Base-by-base conservation (phyloP, 345 rosid species). In the Psidium guajava region DNA sequence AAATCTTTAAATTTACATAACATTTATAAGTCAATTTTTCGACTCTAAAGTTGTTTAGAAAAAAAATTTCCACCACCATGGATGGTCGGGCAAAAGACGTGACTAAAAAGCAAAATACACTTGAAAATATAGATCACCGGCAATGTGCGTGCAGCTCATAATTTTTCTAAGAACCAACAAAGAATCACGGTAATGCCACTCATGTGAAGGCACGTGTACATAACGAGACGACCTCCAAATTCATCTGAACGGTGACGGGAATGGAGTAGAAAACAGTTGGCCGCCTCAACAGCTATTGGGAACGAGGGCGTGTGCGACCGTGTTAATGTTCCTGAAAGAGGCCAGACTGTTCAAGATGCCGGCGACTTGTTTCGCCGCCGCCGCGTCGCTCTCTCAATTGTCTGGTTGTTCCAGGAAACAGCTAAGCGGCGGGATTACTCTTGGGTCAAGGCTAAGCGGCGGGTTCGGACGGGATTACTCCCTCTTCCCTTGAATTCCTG, bases 321-420 rank as follows among this genome's bases (percentile, higher is more conserved):
- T 11, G 53, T 51, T 12, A 3, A 51, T 47, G 57, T 21, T 54
- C 11, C 57, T 21, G 57, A 54, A 20, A 54, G 57, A 54, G 25
- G 57, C 11, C 9, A 54, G 57, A 54, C 25, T 21, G 25, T 54
- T 54, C 57, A 54, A 54, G 57, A 54, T 8, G 75, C 44, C 40
- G 75, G 75, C 32, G 44, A 1, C 75, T 32, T 32, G 75, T 8
- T 64, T 83, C 85, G 95, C 99, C 4, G 9, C 90, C 51, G 90
- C 89, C 36, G n/a, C n/a, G n/a, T 96, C 49, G 95, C 98, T 24
- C 87, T 91, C 83, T 91, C 93, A 0, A 36, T 90, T 44, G 94
- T 94, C 42, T 90, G 88, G 49, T 56, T 91, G 75, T 94, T 94
- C 93, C 89, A 90, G 86, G 94, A 92, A 86, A 94, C 95, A 74